phyloP scores from a whole-genome alignment of 2,329 filamentous ascomycete species.

The Coniochaeta sp. region DNA sequence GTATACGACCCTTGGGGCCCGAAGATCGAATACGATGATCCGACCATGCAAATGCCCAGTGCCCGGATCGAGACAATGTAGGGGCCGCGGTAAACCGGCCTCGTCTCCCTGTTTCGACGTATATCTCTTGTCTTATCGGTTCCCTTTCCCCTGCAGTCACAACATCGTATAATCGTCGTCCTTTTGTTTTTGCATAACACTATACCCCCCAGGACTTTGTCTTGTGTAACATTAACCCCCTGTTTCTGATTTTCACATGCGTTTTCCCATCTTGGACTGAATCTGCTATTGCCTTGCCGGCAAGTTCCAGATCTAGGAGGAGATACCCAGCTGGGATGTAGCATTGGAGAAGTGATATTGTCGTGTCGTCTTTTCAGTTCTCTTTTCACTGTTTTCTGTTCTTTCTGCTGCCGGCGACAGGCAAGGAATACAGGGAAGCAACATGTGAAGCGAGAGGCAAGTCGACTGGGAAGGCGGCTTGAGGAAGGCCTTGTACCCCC shows the following conservation, averaged over 20 bases:
- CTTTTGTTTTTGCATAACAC: conserved; percentile 2
- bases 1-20: conserved; percentile 45
- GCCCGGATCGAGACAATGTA: conserved; percentile 50
- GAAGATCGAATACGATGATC: conserved; percentile 52
- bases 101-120: conserved; percentile 3
- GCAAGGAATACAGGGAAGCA: background rate
- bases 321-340: background rate
- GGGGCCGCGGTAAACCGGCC: conserved; percentile 8
- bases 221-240: background rate
- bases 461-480: background rate
- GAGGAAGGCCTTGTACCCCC: background rate
- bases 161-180: conserved; percentile 3
- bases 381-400: background rate
- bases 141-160: background rate
- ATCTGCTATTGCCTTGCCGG: background rate
- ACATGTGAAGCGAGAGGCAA: background rate
- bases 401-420: background rate
- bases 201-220: background rate
- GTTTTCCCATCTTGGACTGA: background rate
- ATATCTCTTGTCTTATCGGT: background rate
- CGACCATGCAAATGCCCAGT: conserved; percentile 52
- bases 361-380: background rate
- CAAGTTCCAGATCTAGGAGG: background rate
- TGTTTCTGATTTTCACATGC: background rate
- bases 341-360: background rate